phyloP scores from a whole-genome alignment of 176 grass and related monocot genomes.

The Zea luxurians region DNA sequence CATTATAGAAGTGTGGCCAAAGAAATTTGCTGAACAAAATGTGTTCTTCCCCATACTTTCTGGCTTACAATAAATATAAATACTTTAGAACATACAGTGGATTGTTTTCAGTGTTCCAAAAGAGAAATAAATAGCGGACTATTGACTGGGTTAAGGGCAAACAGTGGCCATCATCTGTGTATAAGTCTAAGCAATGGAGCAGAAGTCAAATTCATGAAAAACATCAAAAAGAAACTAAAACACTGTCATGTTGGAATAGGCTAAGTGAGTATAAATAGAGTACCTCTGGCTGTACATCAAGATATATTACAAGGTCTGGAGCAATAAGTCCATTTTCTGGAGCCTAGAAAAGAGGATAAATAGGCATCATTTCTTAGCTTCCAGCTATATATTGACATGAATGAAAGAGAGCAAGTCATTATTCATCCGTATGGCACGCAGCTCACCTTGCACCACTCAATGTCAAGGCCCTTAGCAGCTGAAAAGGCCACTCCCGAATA shows the following conservation, averaged over 20 bases:
- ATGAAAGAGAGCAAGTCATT: neutral
- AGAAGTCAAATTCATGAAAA: neutral
- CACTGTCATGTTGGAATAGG: neutral
- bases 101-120: neutral
- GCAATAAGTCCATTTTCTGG: constrained; percentile 81
- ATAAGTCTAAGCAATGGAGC: neutral
- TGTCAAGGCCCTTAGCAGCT: constrained; percentile 65
- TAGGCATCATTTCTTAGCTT: constrained; percentile 2
- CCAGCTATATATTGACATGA: constrained; percentile 5
- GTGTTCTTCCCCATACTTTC: neutral
- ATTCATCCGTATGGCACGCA: neutral
- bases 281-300: constrained; percentile 95
- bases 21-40: neutral
- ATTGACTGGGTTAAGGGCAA: constrained; percentile 7
- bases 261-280: neutral
- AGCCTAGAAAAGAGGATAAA: constrained; percentile 45
- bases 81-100: neutral
- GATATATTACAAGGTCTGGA: constrained; percentile 87
- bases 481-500: constrained; percentile 77
- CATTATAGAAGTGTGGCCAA: neutral
- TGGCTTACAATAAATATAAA: neutral
- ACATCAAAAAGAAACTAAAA: neutral
- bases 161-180: no score
- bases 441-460: constrained; percentile 72
- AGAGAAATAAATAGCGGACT: neutral